Conservation (phyloP, 2,329 filamentous ascomycete species). For the Elsinoe necatrix region DNA sequence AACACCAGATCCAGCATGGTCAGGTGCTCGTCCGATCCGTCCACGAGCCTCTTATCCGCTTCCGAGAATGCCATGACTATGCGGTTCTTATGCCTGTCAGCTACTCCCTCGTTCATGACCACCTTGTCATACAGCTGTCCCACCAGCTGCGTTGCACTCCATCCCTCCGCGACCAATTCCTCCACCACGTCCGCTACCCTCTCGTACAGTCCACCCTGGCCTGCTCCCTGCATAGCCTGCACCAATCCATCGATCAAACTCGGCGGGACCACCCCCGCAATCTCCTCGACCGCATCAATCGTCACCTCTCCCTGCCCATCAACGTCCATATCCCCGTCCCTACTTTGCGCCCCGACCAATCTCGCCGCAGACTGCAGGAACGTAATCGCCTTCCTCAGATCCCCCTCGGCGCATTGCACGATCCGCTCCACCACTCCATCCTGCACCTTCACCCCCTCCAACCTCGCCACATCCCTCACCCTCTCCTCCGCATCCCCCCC, state of each 20-base stretch:
- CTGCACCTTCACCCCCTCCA: slow-evolving; percentile 69
- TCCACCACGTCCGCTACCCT: slow-evolving; percentile 71
- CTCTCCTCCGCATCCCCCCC: slow-evolving; percentile 72
- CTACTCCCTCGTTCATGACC: slow-evolving; percentile 64
- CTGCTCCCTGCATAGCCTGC: slow-evolving; percentile 63
- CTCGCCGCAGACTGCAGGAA: slow-evolving; percentile 91
- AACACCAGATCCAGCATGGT: slow-evolving; percentile 79
- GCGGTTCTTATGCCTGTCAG: slow-evolving; percentile 79
- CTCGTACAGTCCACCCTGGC: slow-evolving; percentile 56
- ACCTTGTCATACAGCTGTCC: slow-evolving; percentile 76
- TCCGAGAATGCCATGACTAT: slow-evolving; percentile 88
- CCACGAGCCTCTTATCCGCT: slow-evolving; percentile 84
- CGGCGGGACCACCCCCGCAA: slow-evolving; percentile 86
- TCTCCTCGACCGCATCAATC: slow-evolving; percentile 77
- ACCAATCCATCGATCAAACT: slow-evolving; percentile 61
- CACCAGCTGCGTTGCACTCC: slow-evolving; percentile 87
- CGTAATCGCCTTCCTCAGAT: slow-evolving; percentile 92
- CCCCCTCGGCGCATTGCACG: slow-evolving; percentile 82
- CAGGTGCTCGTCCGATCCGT: slow-evolving; percentile 91
- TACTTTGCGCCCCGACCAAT: slow-evolving; percentile 64
- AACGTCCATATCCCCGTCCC: slow-evolving; percentile 47
- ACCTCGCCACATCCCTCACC: slow-evolving; percentile 70
- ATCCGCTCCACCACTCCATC: slow-evolving; percentile 74
- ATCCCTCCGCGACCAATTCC: slow-evolving; percentile 89
- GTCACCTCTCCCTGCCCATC: slow-evolving; percentile 50